Base-by-base conservation (phyloP, 129 eudicot species). In the Chrysanthemum lavandulifolium region DNA sequence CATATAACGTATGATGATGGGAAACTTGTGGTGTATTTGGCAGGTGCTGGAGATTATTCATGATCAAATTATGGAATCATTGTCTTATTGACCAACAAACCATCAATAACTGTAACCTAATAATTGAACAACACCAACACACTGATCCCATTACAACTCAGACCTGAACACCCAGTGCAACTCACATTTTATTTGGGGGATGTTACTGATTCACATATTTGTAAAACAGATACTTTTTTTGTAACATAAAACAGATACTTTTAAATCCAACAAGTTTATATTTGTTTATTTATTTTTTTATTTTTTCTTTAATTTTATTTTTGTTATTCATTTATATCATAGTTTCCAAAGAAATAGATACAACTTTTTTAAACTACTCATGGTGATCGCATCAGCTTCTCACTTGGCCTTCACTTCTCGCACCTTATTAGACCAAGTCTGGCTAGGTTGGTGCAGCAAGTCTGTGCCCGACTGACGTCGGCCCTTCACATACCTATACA, bases 21-120 rank as follows among this genome's bases (percentile, higher is more conserved):
- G 47, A 40, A 40, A 40, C 10, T 40, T 40, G 47, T 40, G 45
- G 10, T 40, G 10, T 40, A 13, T 71, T 69, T 79, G 56, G 82
- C 84, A 92, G 98, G 98, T 92, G 96, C 71, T 92, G 98, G 98
- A 83, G 82, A 80, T 53, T 92, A 59, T 85, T 89, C 67, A 85
- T 92, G 91, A 77, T 89, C 64, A 92, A 89, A 79, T 78, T 92
- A 47, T 92, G 98, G 98, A 89, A 89, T 27, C 96, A 89, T 61
- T 95, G 98, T 52, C 91, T 92, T 21, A 81, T 92, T 19, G 98
- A 92, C 73, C 87, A 91, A 16, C 86, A 86, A 48, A 47, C 86
- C 51, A 82, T 92, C 85, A 76, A 89, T 75, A 85, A 67, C 31
- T 92, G 98, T 78, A 89, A 83, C 78, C 13, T 75, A 23, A 83